Evolutionary conservation across 176 grass and related monocot genomes (phyloP).

Genomic region (Pontederia paniculata): DNA sequence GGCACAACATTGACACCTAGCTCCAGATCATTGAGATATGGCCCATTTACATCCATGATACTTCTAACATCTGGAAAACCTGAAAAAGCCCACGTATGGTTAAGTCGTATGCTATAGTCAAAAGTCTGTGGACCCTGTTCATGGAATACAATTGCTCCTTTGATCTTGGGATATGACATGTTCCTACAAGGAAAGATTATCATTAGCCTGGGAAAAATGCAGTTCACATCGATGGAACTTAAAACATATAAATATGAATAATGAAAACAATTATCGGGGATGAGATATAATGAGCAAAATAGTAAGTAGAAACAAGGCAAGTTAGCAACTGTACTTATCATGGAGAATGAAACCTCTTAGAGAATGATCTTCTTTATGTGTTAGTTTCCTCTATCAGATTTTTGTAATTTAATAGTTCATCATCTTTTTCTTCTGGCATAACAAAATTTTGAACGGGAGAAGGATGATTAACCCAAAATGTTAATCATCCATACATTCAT

Average conservation of each 20-base stretch:
- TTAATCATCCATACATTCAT: no score
- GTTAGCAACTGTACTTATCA: no score
- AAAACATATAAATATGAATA: not conserved
- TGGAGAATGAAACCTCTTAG: no score
- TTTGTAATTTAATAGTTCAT: no score
- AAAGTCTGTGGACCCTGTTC: slow-evolving; percentile 27
- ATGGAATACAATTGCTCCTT: slow-evolving; percentile 37
- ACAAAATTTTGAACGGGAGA: no score
- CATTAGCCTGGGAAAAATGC: slow-evolving; percentile 7
- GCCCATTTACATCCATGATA: slow-evolving; percentile 47
- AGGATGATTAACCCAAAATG: no score
- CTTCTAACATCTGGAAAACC: slow-evolving; percentile 42
- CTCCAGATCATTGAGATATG: slow-evolving; percentile 40
- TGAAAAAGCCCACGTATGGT: slow-evolving; percentile 46
- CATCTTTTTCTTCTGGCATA: no score
- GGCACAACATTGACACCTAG: slow-evolving; percentile 34
- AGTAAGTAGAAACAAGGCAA: no score
- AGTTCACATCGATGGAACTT: not conserved
- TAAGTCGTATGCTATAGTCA: slow-evolving; percentile 47
- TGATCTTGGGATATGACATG: slow-evolving; percentile 34
- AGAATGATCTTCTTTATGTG: no score
- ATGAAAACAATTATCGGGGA: not conserved
- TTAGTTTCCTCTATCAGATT: no score
- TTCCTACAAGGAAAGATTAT: slow-evolving; percentile 28
- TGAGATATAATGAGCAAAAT: no score